These are phyloP conservation scores for Nitzschia sp. DNA, from an alignment of 108 stramenopile species.

Conservation along the genomic window DNA sequence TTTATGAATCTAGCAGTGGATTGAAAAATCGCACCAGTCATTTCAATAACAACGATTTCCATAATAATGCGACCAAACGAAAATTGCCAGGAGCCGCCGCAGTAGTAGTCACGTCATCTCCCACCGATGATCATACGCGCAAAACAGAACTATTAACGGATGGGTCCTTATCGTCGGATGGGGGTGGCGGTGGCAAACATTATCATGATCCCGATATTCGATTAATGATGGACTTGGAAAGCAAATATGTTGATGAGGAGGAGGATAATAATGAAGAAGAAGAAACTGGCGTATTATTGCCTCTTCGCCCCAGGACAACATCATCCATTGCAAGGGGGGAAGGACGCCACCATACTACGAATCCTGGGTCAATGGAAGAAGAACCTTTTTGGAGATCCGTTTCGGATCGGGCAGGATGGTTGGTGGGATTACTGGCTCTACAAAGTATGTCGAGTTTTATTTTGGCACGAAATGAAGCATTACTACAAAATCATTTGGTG, in stretches of 20 bases:
- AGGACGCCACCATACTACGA: neutral
- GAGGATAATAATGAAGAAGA: neutral
- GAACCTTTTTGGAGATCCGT: slow-evolving; percentile 44
- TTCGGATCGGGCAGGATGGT: slow-evolving; percentile 81
- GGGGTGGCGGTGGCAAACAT: slow-evolving; percentile 1
- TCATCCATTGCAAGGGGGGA: neutral
- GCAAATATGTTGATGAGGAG: neutral
- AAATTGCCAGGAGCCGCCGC: neutral
- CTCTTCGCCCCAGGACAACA: neutral
- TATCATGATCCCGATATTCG: no score
- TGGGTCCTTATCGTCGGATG: slow-evolving; percentile 8
- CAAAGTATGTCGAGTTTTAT: slow-evolving; percentile 90
- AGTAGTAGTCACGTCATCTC: neutral
- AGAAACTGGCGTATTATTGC: neutral
- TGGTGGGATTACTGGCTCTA: slow-evolving; percentile 85
- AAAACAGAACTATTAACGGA: neutral
- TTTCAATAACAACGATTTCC: neutral
- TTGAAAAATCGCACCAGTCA: slow-evolving; percentile 35
- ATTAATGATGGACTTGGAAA: neutral
- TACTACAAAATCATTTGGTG: slow-evolving; percentile 79
- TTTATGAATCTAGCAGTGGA: slow-evolving; percentile 21
- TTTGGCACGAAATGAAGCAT: slow-evolving; percentile 71
- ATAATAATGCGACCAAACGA: neutral
- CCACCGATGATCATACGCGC: neutral
- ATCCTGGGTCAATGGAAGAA: slow-evolving; percentile 4